Conservation (phyloP, 2,329 filamentous ascomycete species). For the Chaetomium globosum region DNA sequence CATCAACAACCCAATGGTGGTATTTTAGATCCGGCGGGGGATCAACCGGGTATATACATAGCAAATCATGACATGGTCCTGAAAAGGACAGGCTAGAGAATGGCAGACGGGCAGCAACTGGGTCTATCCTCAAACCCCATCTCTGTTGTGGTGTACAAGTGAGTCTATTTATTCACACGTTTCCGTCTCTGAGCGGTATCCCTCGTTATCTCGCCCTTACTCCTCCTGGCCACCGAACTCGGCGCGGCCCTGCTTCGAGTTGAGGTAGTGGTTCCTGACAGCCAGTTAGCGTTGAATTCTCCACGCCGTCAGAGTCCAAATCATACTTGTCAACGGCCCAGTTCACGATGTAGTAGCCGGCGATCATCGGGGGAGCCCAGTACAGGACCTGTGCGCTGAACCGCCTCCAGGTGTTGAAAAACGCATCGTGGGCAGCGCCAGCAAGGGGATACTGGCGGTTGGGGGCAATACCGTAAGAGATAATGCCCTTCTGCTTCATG, state of each 20-base stretch:
- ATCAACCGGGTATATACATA: not conserved
- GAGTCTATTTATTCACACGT: constrained; percentile 34
- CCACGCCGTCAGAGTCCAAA: constrained; percentile 27
- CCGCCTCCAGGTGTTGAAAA: constrained; percentile 95
- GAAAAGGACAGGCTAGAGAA: not conserved
- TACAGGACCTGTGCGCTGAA: constrained; percentile 86
- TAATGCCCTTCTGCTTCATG: constrained; percentile 64
- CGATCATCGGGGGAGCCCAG: constrained; percentile 76
- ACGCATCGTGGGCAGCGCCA: constrained; percentile 72
- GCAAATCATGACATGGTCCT: not conserved
- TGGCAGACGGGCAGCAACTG: constrained; percentile 13
- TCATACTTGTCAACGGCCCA: constrained; percentile 90
- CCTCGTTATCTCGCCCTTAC: constrained; percentile 39
- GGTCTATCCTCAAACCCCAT: constrained; percentile 30
- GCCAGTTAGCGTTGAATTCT: constrained; percentile 29
- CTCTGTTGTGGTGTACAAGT: constrained; percentile 36
- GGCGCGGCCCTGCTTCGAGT: constrained; percentile 73
- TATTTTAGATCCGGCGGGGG: not conserved
- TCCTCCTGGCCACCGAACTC: constrained; percentile 52
- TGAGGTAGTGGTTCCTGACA: constrained; percentile 74
- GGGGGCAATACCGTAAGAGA: constrained; percentile 74
- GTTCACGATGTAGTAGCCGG: constrained; percentile 79
- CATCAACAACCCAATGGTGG: not conserved
- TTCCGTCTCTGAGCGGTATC: not conserved
- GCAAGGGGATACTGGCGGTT: constrained; percentile 91